A percentile compares a stretch with the other conserved stretches of the same genome.
phyloP scores from a whole-genome alignment of 371 early-diverging fungal species.

The Smittium culicis region DNA sequence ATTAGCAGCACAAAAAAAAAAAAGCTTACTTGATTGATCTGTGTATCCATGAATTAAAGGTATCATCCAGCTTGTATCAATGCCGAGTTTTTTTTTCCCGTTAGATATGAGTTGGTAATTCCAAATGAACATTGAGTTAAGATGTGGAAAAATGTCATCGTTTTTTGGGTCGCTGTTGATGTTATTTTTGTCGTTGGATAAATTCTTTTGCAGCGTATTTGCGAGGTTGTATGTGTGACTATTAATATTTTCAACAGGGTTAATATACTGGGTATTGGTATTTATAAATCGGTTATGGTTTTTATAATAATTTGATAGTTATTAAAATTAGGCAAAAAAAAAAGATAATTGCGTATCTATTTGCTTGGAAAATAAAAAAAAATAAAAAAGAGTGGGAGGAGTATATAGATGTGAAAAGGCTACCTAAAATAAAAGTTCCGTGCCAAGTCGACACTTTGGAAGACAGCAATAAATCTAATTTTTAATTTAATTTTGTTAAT shows the following conservation, averaged over 20 bases:
- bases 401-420: no score
- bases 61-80: slow-evolving; percentile 68
- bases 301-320: no score
- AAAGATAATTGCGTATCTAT: neutral
- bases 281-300: neutral
- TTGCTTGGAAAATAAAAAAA: neutral
- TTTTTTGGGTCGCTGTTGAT: slow-evolving; percentile 4
- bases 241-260: slow-evolving; percentile 46
- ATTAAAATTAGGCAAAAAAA: no score
- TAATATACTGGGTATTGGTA: slow-evolving; percentile 16
- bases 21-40: slow-evolving; percentile 67
- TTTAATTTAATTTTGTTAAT: neutral
- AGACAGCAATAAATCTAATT: slow-evolving; percentile 16
- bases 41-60: slow-evolving; percentile 92
- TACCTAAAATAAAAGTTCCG: slow-evolving; percentile 29
- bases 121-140: slow-evolving; percentile 91
- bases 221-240: slow-evolving; percentile 91
- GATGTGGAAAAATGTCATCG: slow-evolving; percentile 12
- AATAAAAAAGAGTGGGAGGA: no score
- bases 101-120: slow-evolving; percentile 67
- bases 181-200: slow-evolving; percentile 37
- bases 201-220: slow-evolving; percentile 74
- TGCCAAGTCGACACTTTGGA: slow-evolving; percentile 30
- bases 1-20: no score
- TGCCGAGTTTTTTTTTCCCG: slow-evolving; percentile 48